These are phyloP conservation scores for Talaromyces ruber DNA, from an alignment of 495 filamentous ascomycete genomes.

Conservation along the genomic window DNA sequence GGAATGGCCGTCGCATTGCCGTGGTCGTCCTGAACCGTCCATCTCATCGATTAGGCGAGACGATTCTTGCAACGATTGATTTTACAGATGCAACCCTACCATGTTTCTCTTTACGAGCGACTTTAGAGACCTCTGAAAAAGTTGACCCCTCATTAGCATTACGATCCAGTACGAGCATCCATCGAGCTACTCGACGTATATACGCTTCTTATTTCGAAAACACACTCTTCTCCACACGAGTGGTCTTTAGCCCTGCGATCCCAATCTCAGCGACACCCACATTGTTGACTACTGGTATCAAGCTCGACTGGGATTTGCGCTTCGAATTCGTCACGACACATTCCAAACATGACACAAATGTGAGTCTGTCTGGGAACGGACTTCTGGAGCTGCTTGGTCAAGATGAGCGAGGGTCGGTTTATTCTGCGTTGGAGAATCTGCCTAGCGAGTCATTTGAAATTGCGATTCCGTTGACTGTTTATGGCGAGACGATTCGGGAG, in stretches of 20 bases:
- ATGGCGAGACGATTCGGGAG: conserved; percentile 55
- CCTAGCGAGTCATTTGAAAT: conserved; percentile 87
- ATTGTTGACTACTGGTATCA: conserved; percentile 80
- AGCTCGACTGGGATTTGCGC: conserved; percentile 74
- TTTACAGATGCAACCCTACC: conserved; percentile 65
- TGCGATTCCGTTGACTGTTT: conserved; percentile 72
- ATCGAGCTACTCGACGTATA: conserved; percentile 73
- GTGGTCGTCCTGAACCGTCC: conserved; percentile 84
- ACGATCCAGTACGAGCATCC: conserved; percentile 73
- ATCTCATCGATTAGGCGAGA: conserved; percentile 83
- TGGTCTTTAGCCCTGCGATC: conserved; percentile 73
- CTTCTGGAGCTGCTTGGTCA: conserved; percentile 48
- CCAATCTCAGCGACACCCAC: conserved; percentile 75
- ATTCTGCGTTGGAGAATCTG: conserved; percentile 67
- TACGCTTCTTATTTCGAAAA: conserved; percentile 71
- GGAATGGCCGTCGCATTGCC: conserved; percentile 76
- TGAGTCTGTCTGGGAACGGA: conserved; percentile 26
- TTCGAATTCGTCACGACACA: conserved; percentile 78
- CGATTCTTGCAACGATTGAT: conserved; percentile 72
- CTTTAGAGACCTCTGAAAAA: conserved; percentile 71
- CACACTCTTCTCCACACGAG: conserved; percentile 66
- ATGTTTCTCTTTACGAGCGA: conserved; percentile 69
- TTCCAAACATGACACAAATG: conserved; percentile 19
- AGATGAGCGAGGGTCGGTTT: conserved; percentile 65
- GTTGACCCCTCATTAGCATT: conserved; percentile 72